Base-by-base conservation (phyloP, 192 early-diverging fungal genomes). In the Dispira parvispora region DNA sequence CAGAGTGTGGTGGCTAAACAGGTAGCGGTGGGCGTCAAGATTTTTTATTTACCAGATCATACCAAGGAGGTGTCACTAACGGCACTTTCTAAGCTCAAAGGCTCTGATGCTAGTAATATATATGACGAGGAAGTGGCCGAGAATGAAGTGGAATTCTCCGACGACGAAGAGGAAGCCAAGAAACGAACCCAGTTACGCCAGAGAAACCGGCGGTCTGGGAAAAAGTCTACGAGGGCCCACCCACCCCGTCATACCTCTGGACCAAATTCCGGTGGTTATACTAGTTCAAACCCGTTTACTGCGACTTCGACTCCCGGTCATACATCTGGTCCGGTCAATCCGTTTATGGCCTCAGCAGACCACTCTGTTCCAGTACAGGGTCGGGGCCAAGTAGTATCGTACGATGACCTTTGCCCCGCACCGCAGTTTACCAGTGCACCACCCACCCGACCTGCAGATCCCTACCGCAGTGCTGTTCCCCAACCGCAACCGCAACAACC, bases 101-200 rank as follows among this genome's bases (percentile, higher is more conserved):
- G 92, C 32, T 82, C 80, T 0, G 96, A 99, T 76, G 96, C 96
- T 5, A 89, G 86, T 49, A 99, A 99, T 65, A 65, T 79, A 38
- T 87, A 82, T 67, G 96, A 99, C 63, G 96, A 99, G 75, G 96
- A 99, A 64, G 76, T 89, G 0, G 82, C 65, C 32, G 88, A 84
- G 2, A 76, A 87, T 62, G 87, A 90, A 23, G 68, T 89, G 69
- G 92, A 94, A 65, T 98, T 96, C 68, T 95, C 92, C 14, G 94
- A 98, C 70, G 94, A 98, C 69, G 94, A 98, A 64, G 68, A 85
- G 54, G 94, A 98, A 67, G 6, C 32, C 32, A 38, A 6, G 32
- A 1, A 6, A 64, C 66, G 58, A 76, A 81, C 49, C 71, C 80
- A 52, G 83, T 73, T 52, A 60, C 70, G 28, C 64, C 63, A 50